Conservation (phyloP, 805 yeast genomes). For the Wickerhamiella sergipiensis region DNA sequence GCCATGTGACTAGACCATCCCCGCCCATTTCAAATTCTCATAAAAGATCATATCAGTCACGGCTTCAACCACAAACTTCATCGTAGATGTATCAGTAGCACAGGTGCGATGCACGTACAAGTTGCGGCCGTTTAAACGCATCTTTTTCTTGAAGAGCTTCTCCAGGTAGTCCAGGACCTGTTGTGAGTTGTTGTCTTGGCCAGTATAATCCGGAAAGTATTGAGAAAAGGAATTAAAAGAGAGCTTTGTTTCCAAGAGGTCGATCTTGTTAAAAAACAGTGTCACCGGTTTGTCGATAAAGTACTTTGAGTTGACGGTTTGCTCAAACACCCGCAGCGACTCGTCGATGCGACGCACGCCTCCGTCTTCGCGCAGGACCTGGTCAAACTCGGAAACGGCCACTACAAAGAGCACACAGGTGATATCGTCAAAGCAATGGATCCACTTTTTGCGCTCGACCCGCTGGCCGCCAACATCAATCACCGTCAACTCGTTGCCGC, state of each 20-base stretch:
- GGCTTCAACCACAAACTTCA: conserved; percentile 82
- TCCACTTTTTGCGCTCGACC: conserved; percentile 93
- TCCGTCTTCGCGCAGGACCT: conserved; percentile 79
- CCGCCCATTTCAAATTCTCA: conserved; percentile 41
- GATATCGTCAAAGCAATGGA: conserved; percentile 85
- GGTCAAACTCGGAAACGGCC: conserved; percentile 88
- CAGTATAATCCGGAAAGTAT: conserved; percentile 68
- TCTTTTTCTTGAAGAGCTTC: conserved; percentile 45
- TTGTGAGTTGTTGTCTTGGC: conserved; percentile 47
- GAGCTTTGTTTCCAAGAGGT: conserved; percentile 62
- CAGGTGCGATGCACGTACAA: conserved; percentile 86
- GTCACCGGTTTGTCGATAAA: conserved; percentile 78
- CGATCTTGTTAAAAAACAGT: conserved; percentile 78
- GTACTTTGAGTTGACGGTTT: conserved; percentile 76
- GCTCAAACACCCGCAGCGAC: conserved; percentile 68
- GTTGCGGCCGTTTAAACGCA: conserved; percentile 51
- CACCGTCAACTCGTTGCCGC: conserved; percentile 52
- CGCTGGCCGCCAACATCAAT: conserved; percentile 97
- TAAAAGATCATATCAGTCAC: conserved; percentile 85
- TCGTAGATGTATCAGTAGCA: conserved; percentile 82
- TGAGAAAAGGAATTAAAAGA: conserved; percentile 43
- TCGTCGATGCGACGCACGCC: conserved; percentile 84
- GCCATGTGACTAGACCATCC: conserved; percentile 14
- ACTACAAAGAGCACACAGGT: conserved; percentile 78
- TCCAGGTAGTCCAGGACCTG: conserved; percentile 65